phyloP scores from a whole-genome alignment of 768 basidiomycete species.

The Russula sp. region DNA sequence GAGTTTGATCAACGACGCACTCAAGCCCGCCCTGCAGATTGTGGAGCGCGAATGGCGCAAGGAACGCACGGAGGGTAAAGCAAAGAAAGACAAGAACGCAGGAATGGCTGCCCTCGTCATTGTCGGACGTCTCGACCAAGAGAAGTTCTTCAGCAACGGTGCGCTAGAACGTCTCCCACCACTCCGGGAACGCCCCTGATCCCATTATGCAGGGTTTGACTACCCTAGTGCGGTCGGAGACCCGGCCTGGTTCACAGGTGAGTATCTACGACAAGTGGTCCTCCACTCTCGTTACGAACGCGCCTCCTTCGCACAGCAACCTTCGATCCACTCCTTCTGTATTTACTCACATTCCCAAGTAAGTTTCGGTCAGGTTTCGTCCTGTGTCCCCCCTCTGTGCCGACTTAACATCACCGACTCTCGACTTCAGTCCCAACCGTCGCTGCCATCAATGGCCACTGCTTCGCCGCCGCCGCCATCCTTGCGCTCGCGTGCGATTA shows the following conservation, averaged over 20 bases:
- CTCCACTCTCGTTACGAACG: neutral
- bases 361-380: slow-evolving; percentile 24
- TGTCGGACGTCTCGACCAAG: slow-evolving; percentile 65
- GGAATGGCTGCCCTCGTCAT: slow-evolving; percentile 71
- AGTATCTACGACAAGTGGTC: slow-evolving; percentile 19
- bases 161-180: slow-evolving; percentile 14
- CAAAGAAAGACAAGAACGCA: slow-evolving; percentile 38
- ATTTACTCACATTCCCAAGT: slow-evolving; percentile 76
- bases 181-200: neutral
- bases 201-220: slow-evolving; percentile 49
- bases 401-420: neutral
- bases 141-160: slow-evolving; percentile 91
- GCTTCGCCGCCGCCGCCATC: slow-evolving; percentile 80
- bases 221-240: slow-evolving; percentile 47
- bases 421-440: slow-evolving; percentile 58
- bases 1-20: slow-evolving; percentile 48
- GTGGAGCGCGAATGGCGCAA: slow-evolving; percentile 74
- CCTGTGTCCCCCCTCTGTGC: neutral
- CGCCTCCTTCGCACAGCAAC: neutral
- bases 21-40: slow-evolving; percentile 64
- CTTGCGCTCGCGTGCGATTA: slow-evolving; percentile 81
- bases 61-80: slow-evolving; percentile 30
- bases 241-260: slow-evolving; percentile 62
- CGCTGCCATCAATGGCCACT: slow-evolving; percentile 79
- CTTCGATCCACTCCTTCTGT: slow-evolving; percentile 65